These are phyloP conservation scores for Tetrahymena thermophila DNA, from an alignment of 73 alveolate species.

Conservation along the genomic window DNA sequence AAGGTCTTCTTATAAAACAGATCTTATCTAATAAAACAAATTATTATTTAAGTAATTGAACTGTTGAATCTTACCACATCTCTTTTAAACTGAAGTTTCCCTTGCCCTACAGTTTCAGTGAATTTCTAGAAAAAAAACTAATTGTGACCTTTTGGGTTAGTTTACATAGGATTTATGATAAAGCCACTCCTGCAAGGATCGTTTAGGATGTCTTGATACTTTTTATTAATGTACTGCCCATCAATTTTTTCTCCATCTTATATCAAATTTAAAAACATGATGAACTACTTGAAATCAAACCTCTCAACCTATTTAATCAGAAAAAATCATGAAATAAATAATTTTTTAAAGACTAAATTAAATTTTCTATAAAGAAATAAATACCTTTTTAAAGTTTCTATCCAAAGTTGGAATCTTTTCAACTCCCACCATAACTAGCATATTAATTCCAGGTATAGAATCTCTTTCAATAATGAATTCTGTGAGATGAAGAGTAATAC, in stretches of 20 bases:
- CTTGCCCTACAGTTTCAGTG: neutral
- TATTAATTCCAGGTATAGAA: neutral
- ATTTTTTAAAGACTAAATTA: no score
- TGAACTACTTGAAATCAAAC: neutral
- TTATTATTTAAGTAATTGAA: neutral
- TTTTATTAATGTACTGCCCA: neutral
- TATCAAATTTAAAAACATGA: neutral
- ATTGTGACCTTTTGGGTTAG: neutral
- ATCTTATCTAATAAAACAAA: neutral
- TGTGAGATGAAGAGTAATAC: neutral
- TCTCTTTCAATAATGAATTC: neutral
- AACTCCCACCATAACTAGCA: neutral
- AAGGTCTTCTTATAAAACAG: neutral
- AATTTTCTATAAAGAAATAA: neutral
- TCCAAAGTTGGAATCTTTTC: neutral
- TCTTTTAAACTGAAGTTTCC: neutral
- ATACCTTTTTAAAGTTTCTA: neutral
- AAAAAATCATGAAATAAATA: no score
- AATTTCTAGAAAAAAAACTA: neutral
- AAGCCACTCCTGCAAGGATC: neutral
- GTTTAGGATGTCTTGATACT: neutral
- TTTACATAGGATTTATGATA: neutral
- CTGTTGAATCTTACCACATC: neutral
- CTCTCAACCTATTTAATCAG: neutral
- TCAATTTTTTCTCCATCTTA: neutral